Base-by-base conservation (phyloP, 768 basidiomycete species). In the Cystobasidium ongulense region DNA sequence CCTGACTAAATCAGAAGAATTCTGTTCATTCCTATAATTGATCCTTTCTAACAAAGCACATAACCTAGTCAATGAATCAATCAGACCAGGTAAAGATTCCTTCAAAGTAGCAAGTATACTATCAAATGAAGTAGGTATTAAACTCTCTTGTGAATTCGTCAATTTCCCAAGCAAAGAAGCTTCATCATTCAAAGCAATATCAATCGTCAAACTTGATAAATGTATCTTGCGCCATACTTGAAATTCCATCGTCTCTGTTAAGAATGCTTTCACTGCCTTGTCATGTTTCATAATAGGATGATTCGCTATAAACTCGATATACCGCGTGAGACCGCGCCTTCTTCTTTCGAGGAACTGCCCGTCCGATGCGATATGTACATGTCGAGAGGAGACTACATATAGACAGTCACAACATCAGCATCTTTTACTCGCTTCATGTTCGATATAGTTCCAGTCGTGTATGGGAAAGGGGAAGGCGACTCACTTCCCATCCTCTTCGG, bases 261-360 rank as follows among this genome's bases (percentile, higher is more conserved):
- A 35, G 64, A 80, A 80, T 1, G 46, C 64, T 0, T 21, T 5
- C 3, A 78, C 52, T 10, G 77, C 43, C 3, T 35, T 68, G 25
- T 79, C 79, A 15, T 36, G 25, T 80, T 88, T 89, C 75, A 98
- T 85, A 33, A 94, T 85, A 0, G 95, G 96, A 77, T 99, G 96
- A 77, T 96, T 96, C 88, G 91, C 84, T 1, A 92, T 84, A 77
- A 88, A 90, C 78, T 87, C 89, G 38, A 97, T 82, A 76, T 89
- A 90, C 46, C 95, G 85, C 36, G 86, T 82, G 29, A 98, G 84
- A 17, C 91, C 92, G 80, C 88, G 88, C 46, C 91, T 85, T 82
- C 95, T 86, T 78, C 96, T 90, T 78, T 98, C 94, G 67, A 97
- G 82, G 79, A 98, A 99, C 38, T 86, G 85, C 52, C 90, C 90